These are phyloP conservation scores for Astrothelium macrocarpum DNA, from an alignment of 495 filamentous ascomycete species.

Conservation along the genomic window DNA sequence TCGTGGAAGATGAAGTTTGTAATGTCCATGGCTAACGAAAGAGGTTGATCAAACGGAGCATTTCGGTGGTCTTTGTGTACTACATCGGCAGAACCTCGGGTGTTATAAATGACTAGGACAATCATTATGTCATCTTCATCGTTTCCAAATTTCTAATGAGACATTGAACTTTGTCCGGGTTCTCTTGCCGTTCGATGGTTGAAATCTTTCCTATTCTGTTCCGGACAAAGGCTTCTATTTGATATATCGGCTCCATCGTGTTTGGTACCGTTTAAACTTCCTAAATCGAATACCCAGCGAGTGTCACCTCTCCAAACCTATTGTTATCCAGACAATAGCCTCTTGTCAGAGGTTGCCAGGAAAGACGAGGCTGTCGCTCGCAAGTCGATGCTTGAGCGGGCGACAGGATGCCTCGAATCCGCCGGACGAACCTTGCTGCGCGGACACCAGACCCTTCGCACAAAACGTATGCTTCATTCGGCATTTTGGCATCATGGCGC, in stretches of 20 bases:
- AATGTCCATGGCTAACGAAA: constrained; percentile 62
- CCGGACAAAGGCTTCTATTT: too few species aligned
- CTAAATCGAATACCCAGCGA: too few species aligned
- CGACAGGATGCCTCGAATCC: constrained; percentile 65
- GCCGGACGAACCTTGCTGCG: constrained; percentile 58
- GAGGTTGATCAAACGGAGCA: not conserved
- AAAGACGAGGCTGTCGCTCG: not conserved
- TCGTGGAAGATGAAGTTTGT: constrained; percentile 70
- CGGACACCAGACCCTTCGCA: constrained; percentile 44
- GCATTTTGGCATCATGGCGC: constrained; percentile 59
- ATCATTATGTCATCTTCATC: not conserved
- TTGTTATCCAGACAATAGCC: not conserved
- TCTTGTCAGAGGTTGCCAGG: not conserved
- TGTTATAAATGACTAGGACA: not conserved
- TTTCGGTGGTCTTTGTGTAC: not conserved
- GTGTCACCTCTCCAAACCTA: not conserved
- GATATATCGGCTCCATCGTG: too few species aligned
- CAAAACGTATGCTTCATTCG: constrained; percentile 51
- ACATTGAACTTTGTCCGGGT: too few species aligned
- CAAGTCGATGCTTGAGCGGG: constrained; percentile 68
- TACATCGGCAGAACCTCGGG: not conserved
- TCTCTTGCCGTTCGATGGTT: too few species aligned
- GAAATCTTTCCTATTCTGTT: too few species aligned
- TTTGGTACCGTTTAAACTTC: too few species aligned
- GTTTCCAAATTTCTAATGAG: too few species aligned